phyloP scores from a whole-genome alignment of 345 rosid species.

The Nephelium lappaceum region DNA sequence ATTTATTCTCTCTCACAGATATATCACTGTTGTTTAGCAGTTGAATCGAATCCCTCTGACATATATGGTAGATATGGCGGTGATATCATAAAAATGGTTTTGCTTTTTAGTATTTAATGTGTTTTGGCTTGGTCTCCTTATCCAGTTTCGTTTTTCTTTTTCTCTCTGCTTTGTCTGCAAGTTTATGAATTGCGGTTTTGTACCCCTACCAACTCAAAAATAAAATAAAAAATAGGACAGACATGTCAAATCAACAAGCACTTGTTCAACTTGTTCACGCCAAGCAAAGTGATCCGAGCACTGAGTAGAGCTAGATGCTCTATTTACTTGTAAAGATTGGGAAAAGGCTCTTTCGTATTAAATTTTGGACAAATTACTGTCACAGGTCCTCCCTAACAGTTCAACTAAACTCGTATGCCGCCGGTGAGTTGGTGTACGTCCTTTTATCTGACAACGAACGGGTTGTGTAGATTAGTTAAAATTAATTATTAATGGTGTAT shows the following conservation, averaged over 20 bases:
- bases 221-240: background rate
- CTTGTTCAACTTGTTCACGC: background rate
- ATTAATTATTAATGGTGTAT: too few species aligned
- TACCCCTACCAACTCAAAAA: too few species aligned
- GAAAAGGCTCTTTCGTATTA: too few species aligned
- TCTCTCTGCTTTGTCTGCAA: background rate
- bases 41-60: slow-evolving; percentile 21
- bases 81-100: slow-evolving; percentile 1
- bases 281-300: background rate
- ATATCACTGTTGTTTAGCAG: background rate
- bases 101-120: background rate
- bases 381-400: too few species aligned
- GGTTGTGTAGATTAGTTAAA: too few species aligned
- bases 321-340: too few species aligned
- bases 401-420: too few species aligned
- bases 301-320: background rate
- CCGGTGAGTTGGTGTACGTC: too few species aligned
- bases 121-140: background rate
- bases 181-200: too few species aligned
- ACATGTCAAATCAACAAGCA: slow-evolving; percentile 1
- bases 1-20: background rate
- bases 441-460: too few species aligned
- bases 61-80: slow-evolving; percentile 17
- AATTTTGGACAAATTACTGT: too few species aligned
- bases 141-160: background rate